Base-by-base conservation (phyloP, 1,284 basidiomycete genomes). In the Coniferiporia weirii region DNA sequence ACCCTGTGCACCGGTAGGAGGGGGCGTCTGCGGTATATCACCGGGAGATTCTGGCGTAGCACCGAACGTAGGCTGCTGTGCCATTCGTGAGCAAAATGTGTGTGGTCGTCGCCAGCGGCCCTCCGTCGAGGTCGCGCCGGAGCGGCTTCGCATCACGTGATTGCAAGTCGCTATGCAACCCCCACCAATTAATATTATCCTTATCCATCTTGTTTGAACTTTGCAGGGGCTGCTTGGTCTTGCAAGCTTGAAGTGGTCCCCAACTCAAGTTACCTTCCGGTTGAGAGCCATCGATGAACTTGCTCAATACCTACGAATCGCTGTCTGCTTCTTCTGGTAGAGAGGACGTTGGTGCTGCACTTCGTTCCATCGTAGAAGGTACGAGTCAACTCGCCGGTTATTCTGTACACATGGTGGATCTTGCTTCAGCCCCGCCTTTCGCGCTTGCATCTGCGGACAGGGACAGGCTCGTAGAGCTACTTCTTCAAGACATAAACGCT, bases 21-120 rank as follows among this genome's bases (percentile, higher is more conserved):
- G 77, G 32, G 87, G 85, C 15, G 87, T 88, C 67, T 87, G 81
- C 0, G 85, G 85, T 10, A 81, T 76, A 50, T 60, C 59, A 15
- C 38, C 86, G 78, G 87, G 86, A 56, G 87, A 90, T 68, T 90
- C 87, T 22, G 85, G 84, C 3, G 82, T 84, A 45, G 76, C 53
- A 44, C 43, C 52, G n/a, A 47, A 43, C 34, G 34, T 35, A 34
- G 56, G 7, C 13, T n/a, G 43, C 40, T 50, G 56, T 12, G 48
- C 22, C 48, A 49, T 34, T 47, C 9, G 17, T 47, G 13, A 10
- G 2, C 12, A 35, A 10, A 27, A 27, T 12, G 43, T 34, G 32
- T 27, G 27, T 5, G 27, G 27, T 27, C 27, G n/a, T n/a, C n/a
- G n/a, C n/a, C n/a, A n/a, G n/a, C n/a, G n/a, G n/a, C n/a, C n/a